Percentiles rank a stretch among this genome's conserved stretches.
These are phyloP conservation scores for Aspergillus sp. DNA, from an alignment of 2,329 filamentous ascomycete species.

Conservation along the genomic window DNA sequence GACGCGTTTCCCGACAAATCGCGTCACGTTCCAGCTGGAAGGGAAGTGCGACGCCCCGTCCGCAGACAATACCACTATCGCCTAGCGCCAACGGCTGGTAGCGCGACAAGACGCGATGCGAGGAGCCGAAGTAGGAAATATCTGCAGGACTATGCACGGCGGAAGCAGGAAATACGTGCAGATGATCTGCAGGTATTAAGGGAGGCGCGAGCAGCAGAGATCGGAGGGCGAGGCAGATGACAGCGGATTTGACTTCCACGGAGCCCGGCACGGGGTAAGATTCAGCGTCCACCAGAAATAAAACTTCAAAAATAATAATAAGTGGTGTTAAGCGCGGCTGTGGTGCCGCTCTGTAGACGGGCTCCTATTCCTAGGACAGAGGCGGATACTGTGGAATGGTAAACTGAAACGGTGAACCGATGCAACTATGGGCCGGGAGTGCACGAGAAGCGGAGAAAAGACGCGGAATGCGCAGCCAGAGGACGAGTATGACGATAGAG, in stretches of 20 bases:
- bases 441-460: constrained; percentile 9
- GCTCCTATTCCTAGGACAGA: background rate
- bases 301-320: background rate
- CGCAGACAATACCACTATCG: constrained; percentile 12
- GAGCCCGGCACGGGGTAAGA: constrained; percentile 14
- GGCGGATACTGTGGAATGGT: background rate
- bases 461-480: constrained; percentile 7
- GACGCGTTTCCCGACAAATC: constrained; percentile 3
- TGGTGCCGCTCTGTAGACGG: background rate
- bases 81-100: constrained; percentile 5
- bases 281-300: constrained; percentile 2
- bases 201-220: constrained; percentile 10
- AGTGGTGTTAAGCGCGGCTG: background rate
- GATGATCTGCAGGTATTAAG: constrained; percentile 38
- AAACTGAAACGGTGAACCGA: background rate
- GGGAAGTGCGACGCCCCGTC: constrained; percentile 12
- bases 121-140: constrained; percentile 13
- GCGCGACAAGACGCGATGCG: constrained; percentile 8
- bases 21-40: constrained; percentile 1
- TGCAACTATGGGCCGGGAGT: constrained; percentile 2
- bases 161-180: constrained; percentile 35
- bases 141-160: constrained; percentile 37
- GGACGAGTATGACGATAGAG: constrained; percentile 5
- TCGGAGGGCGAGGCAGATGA: constrained; percentile 26
- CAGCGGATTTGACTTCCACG: constrained; percentile 14